Base-by-base conservation (phyloP, 2,329 filamentous ascomycete genomes). In the Amesomyces nigricolor region DNA sequence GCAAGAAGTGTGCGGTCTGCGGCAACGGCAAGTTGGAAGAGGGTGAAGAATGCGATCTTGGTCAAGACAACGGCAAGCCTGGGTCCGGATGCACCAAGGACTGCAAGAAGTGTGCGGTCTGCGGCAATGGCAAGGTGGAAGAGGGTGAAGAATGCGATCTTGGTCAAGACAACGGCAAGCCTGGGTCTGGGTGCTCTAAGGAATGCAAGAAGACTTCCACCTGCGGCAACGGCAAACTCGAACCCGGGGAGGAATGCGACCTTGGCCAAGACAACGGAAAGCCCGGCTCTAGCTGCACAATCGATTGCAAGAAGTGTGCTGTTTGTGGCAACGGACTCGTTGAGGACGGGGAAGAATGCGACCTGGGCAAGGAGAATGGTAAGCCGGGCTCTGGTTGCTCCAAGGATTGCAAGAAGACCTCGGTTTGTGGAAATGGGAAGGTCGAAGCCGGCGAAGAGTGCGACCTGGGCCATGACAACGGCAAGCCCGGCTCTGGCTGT, bases 211-310 rank as follows among this genome's bases (percentile, higher is more conserved):
- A 38, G 29, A 4, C 11, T 32, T 8, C 17, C 4, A 6, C 30
- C 35, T 53, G 49, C 13, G 49, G 49, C 29, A 26, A 51, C 17
- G 49, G 49, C 11, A 51, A 51, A 14, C 29, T 51, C n/a, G 49
- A 51, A 2, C 3, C 17, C 1, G 49, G 40, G 3, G 49, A 51
- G 17, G 49, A 51, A 13, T 51, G 49, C 14, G 49, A 51, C 14
- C 16, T 38, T 5, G 49, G 49, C 14, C 3, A 26, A 4, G 7
- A 45, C 10, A 58, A 58, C 48, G 56, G 56, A 10, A 22, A 38
- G 19, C 48, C 47, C n/a, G 37, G 37, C 26, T 58, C 56, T 14
- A 45, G 52, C 16, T 58, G 56, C 29, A 45, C 52, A 2, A 45
- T 38, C 30, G 30, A 51, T 7, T 51, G 49, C 49, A 51, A 51